phyloP scores from a whole-genome alignment of 1,139 yeast genomes.

The Wickerhamomyces sp. region DNA sequence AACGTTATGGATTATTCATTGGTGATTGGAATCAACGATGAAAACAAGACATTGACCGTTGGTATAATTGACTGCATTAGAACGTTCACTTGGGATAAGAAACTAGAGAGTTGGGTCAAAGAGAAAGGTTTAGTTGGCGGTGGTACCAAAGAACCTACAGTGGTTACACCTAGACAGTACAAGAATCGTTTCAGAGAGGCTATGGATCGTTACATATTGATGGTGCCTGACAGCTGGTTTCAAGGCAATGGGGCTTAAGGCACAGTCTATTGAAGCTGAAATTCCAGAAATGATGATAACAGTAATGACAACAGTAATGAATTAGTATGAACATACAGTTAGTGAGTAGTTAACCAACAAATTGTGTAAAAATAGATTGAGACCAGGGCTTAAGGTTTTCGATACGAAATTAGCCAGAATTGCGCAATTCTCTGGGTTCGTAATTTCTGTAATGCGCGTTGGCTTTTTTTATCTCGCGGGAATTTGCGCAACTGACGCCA shows the following conservation, averaged over 20 bases:
- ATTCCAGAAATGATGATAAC: neutral
- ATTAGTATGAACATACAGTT: neutral
- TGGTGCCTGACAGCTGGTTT: constrained; percentile 91
- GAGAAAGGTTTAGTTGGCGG: constrained; percentile 87
- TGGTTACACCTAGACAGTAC: constrained; percentile 93
- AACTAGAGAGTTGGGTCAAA: constrained; percentile 97
- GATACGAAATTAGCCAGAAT: no score
- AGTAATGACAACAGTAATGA: neutral
- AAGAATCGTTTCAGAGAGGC: constrained; percentile 93
- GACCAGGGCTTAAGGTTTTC: no score
- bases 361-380: no score
- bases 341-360: no score
- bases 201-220: constrained; percentile 90
- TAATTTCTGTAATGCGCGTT: no score
- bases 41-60: constrained; percentile 65
- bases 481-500: no score
- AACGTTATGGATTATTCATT: constrained; percentile 98
- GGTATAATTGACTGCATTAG: constrained; percentile 96
- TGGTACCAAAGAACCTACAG: constrained; percentile 92
- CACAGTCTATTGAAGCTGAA: neutral
- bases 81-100: constrained; percentile 98
- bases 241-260: constrained; percentile 24
- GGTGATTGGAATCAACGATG: constrained; percentile 82
- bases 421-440: no score
- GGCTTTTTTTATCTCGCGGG: no score